These are phyloP conservation scores for Colletotrichum eleusines DNA, from an alignment of 2,329 filamentous ascomycete genomes.

Conservation along the genomic window DNA sequence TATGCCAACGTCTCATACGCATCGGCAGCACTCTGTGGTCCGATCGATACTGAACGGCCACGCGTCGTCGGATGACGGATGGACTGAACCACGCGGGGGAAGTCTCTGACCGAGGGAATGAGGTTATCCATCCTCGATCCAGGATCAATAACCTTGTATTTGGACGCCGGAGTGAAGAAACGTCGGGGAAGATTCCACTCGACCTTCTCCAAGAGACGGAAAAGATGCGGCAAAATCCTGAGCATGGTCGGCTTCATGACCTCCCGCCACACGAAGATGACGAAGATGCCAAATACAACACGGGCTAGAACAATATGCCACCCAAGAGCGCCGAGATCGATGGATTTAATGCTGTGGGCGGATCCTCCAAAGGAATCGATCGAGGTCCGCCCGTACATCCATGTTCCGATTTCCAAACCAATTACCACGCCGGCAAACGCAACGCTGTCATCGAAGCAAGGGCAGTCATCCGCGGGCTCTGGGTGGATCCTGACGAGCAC, in stretches of 20 bases:
- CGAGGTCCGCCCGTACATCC: slow-evolving; percentile 78
- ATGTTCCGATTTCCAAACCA: slow-evolving; percentile 84
- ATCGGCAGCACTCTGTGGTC: slow-evolving; percentile 95
- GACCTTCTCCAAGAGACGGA: slow-evolving; percentile 84
- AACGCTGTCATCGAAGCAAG: slow-evolving; percentile 96
- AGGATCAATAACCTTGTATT: slow-evolving; percentile 86
- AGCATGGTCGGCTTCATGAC: slow-evolving; percentile 88
- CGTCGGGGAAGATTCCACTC: slow-evolving; percentile 86
- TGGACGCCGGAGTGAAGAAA: slow-evolving; percentile 90
- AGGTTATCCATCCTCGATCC: slow-evolving; percentile 83
- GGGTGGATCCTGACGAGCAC: slow-evolving; percentile 89
- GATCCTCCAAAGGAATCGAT: slow-evolving; percentile 58
- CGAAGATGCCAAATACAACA: slow-evolving; percentile 81
- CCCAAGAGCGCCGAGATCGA: slow-evolving; percentile 75
- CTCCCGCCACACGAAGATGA: slow-evolving; percentile 92
- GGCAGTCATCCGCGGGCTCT: slow-evolving; percentile 95
- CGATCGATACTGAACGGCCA: slow-evolving; percentile 86
- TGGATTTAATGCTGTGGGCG: slow-evolving; percentile 66
- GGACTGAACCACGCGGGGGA: slow-evolving; percentile 83
- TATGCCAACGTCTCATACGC: slow-evolving; percentile 96
- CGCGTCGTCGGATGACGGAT: slow-evolving; percentile 79
- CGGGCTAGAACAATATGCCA: slow-evolving; percentile 73
- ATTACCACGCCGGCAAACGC: slow-evolving; percentile 92
- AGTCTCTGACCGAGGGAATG: slow-evolving; percentile 88
- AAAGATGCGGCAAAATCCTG: slow-evolving; percentile 83